These are phyloP conservation scores for Trametes maxima DNA, from an alignment of 768 basidiomycete species.

Conservation along the genomic window DNA sequence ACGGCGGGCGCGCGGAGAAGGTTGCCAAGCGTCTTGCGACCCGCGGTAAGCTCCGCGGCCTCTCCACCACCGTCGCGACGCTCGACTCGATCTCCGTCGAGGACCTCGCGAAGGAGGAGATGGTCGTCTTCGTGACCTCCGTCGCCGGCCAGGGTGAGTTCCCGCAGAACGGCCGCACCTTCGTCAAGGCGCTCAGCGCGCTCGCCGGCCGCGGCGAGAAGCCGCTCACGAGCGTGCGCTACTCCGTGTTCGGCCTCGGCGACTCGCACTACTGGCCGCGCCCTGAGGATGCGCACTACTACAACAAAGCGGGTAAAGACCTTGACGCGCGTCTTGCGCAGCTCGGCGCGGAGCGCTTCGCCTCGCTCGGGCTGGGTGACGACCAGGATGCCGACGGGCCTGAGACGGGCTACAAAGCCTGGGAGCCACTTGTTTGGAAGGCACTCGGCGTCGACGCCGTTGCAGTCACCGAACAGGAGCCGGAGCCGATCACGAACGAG, in stretches of 20 bases:
- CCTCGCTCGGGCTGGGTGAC: conserved; percentile 82
- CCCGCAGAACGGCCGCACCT: conserved; percentile 91
- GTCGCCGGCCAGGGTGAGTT: conserved; percentile 97
- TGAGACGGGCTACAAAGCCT: conserved; percentile 94
- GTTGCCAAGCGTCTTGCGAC: conserved; percentile 84
- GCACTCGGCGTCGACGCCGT: conserved; percentile 88
- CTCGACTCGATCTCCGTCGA: conserved; percentile 83
- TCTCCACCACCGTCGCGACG: conserved; percentile 72
- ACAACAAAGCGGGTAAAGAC: conserved; percentile 95
- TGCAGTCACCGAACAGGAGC: conserved; percentile 89
- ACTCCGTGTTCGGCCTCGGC: conserved; percentile 91
- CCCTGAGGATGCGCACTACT: conserved; percentile 95
- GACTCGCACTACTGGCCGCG: conserved; percentile 99
- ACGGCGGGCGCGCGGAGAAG: conserved; percentile 96
- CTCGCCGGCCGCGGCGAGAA: conserved; percentile 58
- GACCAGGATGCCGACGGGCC: conserved; percentile 97
- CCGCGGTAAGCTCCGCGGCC: conserved; percentile 82
- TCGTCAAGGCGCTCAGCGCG: conserved; percentile 84
- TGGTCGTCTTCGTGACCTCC: conserved; percentile 88
- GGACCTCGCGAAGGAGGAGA: conserved; percentile 58
- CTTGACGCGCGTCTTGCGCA: conserved; percentile 77
- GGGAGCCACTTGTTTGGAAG: conserved; percentile 95
- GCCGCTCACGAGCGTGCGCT: conserved; percentile 65
- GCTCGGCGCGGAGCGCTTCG: conserved; percentile 79
- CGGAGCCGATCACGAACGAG: conserved; percentile 97